Evolutionary conservation across 768 basidiomycete species (phyloP), one percentile per base, ranked within the genome.

Genomic region (Baorangia bicolor): DNA sequence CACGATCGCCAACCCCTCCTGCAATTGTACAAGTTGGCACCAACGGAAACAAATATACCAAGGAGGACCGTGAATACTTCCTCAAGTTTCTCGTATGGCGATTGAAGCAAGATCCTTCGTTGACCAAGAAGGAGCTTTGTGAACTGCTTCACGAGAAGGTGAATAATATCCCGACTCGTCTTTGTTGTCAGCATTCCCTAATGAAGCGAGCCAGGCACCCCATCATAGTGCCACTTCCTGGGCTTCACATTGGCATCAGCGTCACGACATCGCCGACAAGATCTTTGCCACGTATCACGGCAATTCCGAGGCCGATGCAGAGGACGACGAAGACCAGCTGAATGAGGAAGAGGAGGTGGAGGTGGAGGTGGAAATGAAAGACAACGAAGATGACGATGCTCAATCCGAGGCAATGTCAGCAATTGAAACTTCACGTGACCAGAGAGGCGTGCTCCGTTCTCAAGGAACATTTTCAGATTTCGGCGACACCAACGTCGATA

Each of bases 1-100:
- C 83, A 21, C 82, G 86, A 43, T 83, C 84, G n/a, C 88, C 88
- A 1, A 82, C 77, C 3, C 88, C 88, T 23, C 88, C 88, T 8
- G 78, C 77, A 10, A 68, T 68, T 52, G 65, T 84, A 27, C 73
- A 84, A 41, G 62, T 66, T 37, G 71, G 70, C 49, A 77, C 74
- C 13, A 70, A 78, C 52, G 85, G 87, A 46, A 79, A 86, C 58
- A 83, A 73, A 67, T 90, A 85, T 63, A 89, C 88, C 2, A 71
- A 77, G 25, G 84, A 84, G 60, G 88, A 90, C 64, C 78, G 79
- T 44, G 77, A 79, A 5, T 90, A 78, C 59, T 88, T 90, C 66
- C 73, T 87, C 62, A 81, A 83, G 38, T 88, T 85, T 59, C 75
- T 88, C 38, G 72, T 77, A 40, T 89, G 87, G 84, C 76, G 80